Base-by-base conservation (phyloP, 768 basidiomycete genomes). In the Mycena galopus region DNA sequence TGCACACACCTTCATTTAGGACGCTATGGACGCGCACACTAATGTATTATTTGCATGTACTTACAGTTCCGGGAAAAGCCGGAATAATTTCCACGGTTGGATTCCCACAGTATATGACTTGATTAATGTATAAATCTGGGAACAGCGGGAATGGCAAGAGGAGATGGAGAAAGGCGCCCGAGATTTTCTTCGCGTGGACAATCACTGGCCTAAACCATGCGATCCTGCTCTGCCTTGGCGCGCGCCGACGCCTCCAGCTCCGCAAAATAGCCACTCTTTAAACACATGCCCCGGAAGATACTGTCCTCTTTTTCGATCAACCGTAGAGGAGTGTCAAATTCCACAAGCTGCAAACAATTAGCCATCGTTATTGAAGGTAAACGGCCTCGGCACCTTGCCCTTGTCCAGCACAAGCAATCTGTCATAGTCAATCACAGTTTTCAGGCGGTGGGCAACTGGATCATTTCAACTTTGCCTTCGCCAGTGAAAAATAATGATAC, bases 351-450 rank as follows among this genome's bases (percentile, higher is more conserved):
- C 37, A 42, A 55, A 4, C 1, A 44, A 42, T 68, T 11, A 68
- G 67, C 30, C 12, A 16, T 5, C 19, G 7, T 42, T 42, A 23
- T 17, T 19, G 4, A 5, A 21, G 56, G 16, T 1, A 10, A 29
- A 33, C 29, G 2, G 3, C 1, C 16, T 42, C 21, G 55, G 23
- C 29, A 86, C 73, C 67, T 78, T 71, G 71, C 85, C 84, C 72
- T 83, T 83, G 83, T 91, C 90, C 33, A 91, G 80, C 33, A 91
- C 89, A 71, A 91, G 81, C 76, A 92, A 72, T 47, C 86, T 82
- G 81, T 87, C 86, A 72, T 91, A 86, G 79, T 92, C 88, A 39
- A 89, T 89, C 67, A 90, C 84, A 0, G 71, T 72, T 33, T 58
- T 57, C 30, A 75, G 67, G 10, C 73, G 69, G 32, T 74, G 73